phyloP scores from a whole-genome alignment of 2,329 filamentous ascomycete genomes.

The Neoscytalidium dimidiatum region DNA sequence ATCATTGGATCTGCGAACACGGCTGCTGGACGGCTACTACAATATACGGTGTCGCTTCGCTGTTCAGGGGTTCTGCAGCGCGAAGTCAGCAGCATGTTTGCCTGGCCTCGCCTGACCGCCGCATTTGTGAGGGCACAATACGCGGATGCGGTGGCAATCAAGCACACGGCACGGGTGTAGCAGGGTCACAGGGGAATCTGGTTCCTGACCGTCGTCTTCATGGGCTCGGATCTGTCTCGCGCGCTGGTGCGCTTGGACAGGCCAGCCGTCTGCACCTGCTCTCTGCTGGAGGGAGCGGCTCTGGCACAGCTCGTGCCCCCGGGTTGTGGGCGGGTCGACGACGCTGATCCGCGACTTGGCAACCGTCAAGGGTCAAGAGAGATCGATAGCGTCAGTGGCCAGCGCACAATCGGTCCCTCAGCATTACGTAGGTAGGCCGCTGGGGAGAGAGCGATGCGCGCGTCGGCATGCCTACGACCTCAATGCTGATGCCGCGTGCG shows the following conservation, averaged over 20 bases:
- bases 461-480: neutral
- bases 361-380: slow-evolving; percentile 5
- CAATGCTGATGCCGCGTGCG: neutral
- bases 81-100: neutral
- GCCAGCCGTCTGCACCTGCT: slow-evolving; percentile 9
- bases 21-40: neutral
- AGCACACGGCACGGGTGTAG: slow-evolving; percentile 7
- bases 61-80: neutral
- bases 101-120: neutral
- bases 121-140: neutral
- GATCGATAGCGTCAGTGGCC: slow-evolving; percentile 16
- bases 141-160: neutral
- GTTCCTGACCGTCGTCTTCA: neutral
- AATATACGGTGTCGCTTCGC: neutral
- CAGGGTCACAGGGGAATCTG: slow-evolving; percentile 10
- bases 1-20: slow-evolving; percentile 4
- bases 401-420: neutral
- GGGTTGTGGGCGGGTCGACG: neutral
- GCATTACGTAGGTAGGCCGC: neutral
- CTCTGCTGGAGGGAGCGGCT: neutral
- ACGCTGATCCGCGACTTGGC: slow-evolving; percentile 16
- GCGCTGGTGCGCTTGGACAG: neutral
- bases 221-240: slow-evolving; percentile 15
- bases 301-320: neutral
- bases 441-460: neutral